Conservation (phyloP, 208 protist species). For the Trypanosoma mega region DNA sequence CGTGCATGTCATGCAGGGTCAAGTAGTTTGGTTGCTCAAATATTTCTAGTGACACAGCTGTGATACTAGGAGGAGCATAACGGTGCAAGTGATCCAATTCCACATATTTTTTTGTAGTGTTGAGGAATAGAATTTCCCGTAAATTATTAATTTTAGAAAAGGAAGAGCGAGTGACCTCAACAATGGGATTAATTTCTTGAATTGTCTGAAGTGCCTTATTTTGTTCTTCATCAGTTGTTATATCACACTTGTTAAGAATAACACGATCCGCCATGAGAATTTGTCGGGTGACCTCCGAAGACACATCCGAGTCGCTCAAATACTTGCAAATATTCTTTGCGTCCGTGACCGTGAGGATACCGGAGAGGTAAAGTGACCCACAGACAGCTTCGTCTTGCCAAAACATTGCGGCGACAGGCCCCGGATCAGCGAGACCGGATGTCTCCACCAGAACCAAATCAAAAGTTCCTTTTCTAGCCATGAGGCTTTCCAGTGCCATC, state of each 20-base stretch:
- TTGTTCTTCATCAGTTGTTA: slow-evolving; percentile 61
- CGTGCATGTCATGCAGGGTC: slow-evolving; percentile 36
- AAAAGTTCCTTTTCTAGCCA: slow-evolving; percentile 82
- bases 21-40: slow-evolving; percentile 41
- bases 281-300: slow-evolving; percentile 80
- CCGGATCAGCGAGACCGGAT: slow-evolving; percentile 92
- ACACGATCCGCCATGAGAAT: slow-evolving; percentile 93
- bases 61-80: slow-evolving; percentile 54
- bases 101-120: slow-evolving; percentile 56
- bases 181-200: slow-evolving; percentile 65
- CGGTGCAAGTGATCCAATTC: slow-evolving; percentile 66
- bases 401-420: slow-evolving; percentile 92
- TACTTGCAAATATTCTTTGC: slow-evolving; percentile 84
- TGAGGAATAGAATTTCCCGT: slow-evolving; percentile 70
- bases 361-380: slow-evolving; percentile 78
- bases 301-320: slow-evolving; percentile 61
- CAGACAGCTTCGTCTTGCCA: slow-evolving; percentile 92
- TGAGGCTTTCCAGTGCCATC: slow-evolving; percentile 80
- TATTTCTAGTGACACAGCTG: slow-evolving; percentile 73
- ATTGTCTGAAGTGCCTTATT: slow-evolving; percentile 38
- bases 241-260: slow-evolving; percentile 95
- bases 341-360: slow-evolving; percentile 90
- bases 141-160: slow-evolving; percentile 65
- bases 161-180: slow-evolving; percentile 46
- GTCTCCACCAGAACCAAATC: slow-evolving; percentile 92